A percentile compares a stretch with the other conserved stretches of the same genome.
phyloP scores from a whole-genome alignment of 2,329 filamentous ascomycete species.

The Pseudonectria buxi region DNA sequence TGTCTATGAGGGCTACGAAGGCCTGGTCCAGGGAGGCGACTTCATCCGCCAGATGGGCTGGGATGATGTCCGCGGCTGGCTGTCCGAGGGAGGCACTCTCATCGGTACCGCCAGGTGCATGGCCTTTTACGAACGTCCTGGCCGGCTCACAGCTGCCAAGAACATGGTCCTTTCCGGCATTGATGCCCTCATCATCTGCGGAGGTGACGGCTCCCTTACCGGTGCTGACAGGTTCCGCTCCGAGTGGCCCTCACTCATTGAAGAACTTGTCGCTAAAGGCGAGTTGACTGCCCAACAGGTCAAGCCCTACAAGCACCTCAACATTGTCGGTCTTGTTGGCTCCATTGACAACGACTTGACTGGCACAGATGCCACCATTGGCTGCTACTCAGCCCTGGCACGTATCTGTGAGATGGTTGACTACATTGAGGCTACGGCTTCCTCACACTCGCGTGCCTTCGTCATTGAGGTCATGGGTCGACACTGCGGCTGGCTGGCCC shows the following conservation, averaged over 20 bases:
- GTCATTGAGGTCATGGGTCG: constrained; percentile 98
- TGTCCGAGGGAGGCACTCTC: constrained; percentile 88
- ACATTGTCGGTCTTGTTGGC: constrained; percentile 92
- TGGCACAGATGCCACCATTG: constrained; percentile 94
- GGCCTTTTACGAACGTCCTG: constrained; percentile 83
- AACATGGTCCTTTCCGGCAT: constrained; percentile 93
- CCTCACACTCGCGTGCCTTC: constrained; percentile 91
- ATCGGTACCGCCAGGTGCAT: constrained; percentile 93
- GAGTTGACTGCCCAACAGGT: constrained; percentile 66
- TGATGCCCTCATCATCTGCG: constrained; percentile 92
- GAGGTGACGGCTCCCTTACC: constrained; percentile 92
- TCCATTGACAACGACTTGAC: constrained; percentile 99
- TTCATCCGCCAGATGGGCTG: constrained; percentile 84
- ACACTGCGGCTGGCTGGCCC: constrained; percentile 93
- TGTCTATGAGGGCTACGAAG: constrained; percentile 92
- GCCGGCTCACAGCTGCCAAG: constrained; percentile 79
- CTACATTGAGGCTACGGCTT: constrained; percentile 91
- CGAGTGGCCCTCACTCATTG: constrained; percentile 84
- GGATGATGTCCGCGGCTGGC: constrained; percentile 91
- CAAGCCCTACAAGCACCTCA: constrained; percentile 74
- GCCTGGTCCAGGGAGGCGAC: constrained; percentile 80
- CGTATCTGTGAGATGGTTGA: constrained; percentile 95
- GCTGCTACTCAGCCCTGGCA: constrained; percentile 87
- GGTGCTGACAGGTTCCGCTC: constrained; percentile 88
- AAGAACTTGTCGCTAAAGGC: constrained; percentile 72